Percentiles rank a stretch among this genome's conserved stretches.
Evolutionary conservation across 768 basidiomycete genomes (phyloP).

Genomic region (Tricholoma matsutake): DNA sequence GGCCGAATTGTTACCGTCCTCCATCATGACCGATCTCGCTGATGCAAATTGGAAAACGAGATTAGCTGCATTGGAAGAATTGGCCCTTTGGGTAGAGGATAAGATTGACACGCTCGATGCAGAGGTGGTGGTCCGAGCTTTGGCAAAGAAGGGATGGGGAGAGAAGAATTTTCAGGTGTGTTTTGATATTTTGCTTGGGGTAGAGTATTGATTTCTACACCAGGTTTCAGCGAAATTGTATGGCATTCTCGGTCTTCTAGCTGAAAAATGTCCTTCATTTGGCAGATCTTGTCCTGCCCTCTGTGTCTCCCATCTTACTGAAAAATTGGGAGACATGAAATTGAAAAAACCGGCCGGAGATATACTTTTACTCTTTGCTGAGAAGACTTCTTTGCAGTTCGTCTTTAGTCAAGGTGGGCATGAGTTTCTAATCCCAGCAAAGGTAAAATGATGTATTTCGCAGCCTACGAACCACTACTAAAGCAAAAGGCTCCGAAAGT

Average conservation of each 20-base stretch:
- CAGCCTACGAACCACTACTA: slow-evolving; percentile 89
- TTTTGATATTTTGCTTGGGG: neutral
- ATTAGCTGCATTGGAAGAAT: slow-evolving; percentile 81
- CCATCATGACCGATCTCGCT: slow-evolving; percentile 68
- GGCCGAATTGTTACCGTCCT: slow-evolving; percentile 64
- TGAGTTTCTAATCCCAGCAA: neutral
- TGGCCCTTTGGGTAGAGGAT: slow-evolving; percentile 79
- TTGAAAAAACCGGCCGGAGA: slow-evolving; percentile 96
- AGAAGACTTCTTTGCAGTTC: slow-evolving; percentile 93
- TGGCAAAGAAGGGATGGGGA: slow-evolving; percentile 93
- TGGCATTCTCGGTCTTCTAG: slow-evolving; percentile 66
- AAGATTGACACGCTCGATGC: slow-evolving; percentile 68
- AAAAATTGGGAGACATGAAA: slow-evolving; percentile 96
- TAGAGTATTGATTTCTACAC: slow-evolving; percentile 1
- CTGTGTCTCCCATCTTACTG: slow-evolving; percentile 75
- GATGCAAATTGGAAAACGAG: slow-evolving; percentile 94
- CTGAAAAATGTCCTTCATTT: slow-evolving; percentile 79
- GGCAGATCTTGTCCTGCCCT: slow-evolving; percentile 82
- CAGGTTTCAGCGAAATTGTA: slow-evolving; percentile 93
- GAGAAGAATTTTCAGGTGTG: slow-evolving; percentile 97
- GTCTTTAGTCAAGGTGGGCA: slow-evolving; percentile 81
- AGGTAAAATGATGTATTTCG: slow-evolving; percentile 6
- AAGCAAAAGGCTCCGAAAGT: slow-evolving; percentile 99
- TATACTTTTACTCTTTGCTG: slow-evolving; percentile 75
- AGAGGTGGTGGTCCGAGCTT: slow-evolving; percentile 82